phyloP scores from a whole-genome alignment of 179 eudicot species.

The Beta corolliflora region DNA sequence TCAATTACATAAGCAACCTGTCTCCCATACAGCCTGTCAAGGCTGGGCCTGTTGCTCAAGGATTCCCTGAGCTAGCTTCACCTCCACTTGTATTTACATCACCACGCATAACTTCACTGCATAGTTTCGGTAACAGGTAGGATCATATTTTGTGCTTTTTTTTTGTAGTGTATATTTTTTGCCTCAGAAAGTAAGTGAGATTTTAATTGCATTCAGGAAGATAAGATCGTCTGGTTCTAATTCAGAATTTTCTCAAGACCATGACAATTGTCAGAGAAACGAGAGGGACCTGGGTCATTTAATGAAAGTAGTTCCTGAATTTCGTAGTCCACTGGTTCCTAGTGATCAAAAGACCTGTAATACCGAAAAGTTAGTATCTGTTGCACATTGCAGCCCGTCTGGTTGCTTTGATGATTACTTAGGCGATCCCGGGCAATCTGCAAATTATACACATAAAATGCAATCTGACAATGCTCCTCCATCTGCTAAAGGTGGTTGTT shows the following conservation, averaged over 20 bases:
- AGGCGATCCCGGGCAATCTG: slow-evolving; percentile 33
- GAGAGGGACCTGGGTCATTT: slow-evolving; percentile 17
- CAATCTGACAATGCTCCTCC: slow-evolving; percentile 29
- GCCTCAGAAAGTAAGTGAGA: slow-evolving; percentile 7
- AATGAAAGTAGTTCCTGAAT: slow-evolving; percentile 27
- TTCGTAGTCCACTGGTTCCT: slow-evolving; percentile 12
- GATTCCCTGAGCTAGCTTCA: slow-evolving; percentile 58
- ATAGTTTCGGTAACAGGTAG: slow-evolving; percentile 50
- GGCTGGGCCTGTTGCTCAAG: slow-evolving; percentile 48
- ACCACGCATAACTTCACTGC: slow-evolving; percentile 44
- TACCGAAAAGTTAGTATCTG: slow-evolving; percentile 27
- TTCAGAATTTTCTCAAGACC: slow-evolving; percentile 35
- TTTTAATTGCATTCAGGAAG: slow-evolving; percentile 39
- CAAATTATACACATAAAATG: slow-evolving; percentile 23
- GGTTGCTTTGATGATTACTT: slow-evolving; percentile 43
- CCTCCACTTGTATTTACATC: slow-evolving; percentile 62
- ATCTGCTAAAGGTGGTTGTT: slow-evolving; percentile 14
- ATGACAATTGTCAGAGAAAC: slow-evolving; percentile 26
- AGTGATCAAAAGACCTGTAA: slow-evolving; percentile 28
- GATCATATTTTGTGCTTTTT: background rate
- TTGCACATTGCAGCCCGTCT: slow-evolving; percentile 31
- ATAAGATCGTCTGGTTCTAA: slow-evolving; percentile 31
- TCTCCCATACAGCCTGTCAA: slow-evolving; percentile 61
- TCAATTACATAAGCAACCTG: slow-evolving; percentile 55
- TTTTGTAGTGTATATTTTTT: background rate